Base-by-base conservation (phyloP, 345 rosid genomes). In the Kandelia obovata region DNA sequence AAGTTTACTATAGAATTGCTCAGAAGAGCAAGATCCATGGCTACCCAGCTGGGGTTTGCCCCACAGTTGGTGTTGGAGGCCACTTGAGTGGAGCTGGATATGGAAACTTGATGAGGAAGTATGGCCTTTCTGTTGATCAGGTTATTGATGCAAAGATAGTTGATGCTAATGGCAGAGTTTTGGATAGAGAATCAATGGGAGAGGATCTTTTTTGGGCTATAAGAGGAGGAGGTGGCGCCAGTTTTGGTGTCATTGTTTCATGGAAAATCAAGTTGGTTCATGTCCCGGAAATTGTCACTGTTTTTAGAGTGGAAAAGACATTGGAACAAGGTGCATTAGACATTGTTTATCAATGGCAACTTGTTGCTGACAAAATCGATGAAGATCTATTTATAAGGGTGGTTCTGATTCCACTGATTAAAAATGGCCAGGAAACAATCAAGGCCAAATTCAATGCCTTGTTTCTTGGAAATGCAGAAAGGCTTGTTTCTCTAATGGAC, bases 341-440 rank as follows among this genome's bases (percentile, higher is more conserved):
- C 13, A 11, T 75, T 60, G 74, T 60, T 59, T 53, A 49, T 49
- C 69, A 76, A 51, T 91, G 84, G 85, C 94, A 88, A 61, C 73
- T 56, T 0, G 82, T 87, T 1, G 92, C 86, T 60, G 91, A 94
- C 0, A 68, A 59, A 28, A 89, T 82, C 0, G 86, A 84, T 39
- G 20, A n/a, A 27, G 72, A 76, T 74, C 73, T 91, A 37, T 89
- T 84, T 68, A 82, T 91, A 92, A 87, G 95, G 73, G 72, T 86
- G 85, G 64, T 87, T 28, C 30, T 79, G 17, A 84, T 85, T 19
- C 60, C 72, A 37, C 32, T 51, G 58, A 53, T 6, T 17, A 61
- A 63, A 58, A 82, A 79, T 0, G 35, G 43, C 9, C 77, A 76
- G 52, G 64, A 58, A 58, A 75, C 68, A 2, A 20, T 75, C 8